Evolutionary conservation across 2,329 filamentous ascomycete genomes (phyloP).

Genomic region (Davidsoniella eucalypti): DNA sequence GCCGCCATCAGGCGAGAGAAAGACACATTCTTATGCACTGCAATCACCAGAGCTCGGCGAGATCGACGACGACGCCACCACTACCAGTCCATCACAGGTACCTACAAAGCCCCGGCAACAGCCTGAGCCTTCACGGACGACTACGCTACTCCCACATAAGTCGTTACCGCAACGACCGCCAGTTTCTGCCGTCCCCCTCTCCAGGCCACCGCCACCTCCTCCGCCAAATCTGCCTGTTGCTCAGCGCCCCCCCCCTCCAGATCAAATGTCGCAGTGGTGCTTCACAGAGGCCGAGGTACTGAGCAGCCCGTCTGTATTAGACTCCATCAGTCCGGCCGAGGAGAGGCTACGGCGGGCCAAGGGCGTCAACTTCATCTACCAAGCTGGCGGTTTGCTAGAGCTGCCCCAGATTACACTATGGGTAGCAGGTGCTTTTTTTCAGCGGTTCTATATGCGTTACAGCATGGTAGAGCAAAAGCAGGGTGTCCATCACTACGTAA

Average conservation of each 20-base stretch:
- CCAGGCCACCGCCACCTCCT: neutral
- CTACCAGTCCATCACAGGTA: neutral
- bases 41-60: constrained; percentile 5
- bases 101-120: neutral
- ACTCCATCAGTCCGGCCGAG: constrained; percentile 60
- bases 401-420: constrained; percentile 82
- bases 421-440: constrained; percentile 86
- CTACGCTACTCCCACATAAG: neutral
- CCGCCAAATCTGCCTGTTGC: neutral
- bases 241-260: neutral
- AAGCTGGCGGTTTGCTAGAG: constrained; percentile 83
- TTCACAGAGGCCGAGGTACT: constrained; percentile 72
- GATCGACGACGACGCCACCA: neutral
- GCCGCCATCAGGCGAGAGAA: neutral
- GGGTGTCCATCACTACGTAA: constrained; percentile 79
- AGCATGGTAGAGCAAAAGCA: constrained; percentile 61
- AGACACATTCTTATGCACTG: neutral
- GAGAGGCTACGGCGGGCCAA: constrained; percentile 73
- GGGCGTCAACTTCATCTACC: constrained; percentile 90
- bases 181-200: neutral
- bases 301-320: constrained; percentile 68
- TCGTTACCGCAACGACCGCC: constrained; percentile 3
- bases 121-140: neutral
- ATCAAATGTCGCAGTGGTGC: constrained; percentile 51
- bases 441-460: constrained; percentile 85